Evolutionary conservation across 1,284 basidiomycete species (phyloP), one percentile per base, ranked within the genome.

Genomic region (Heterobasidion occidentale): DNA sequence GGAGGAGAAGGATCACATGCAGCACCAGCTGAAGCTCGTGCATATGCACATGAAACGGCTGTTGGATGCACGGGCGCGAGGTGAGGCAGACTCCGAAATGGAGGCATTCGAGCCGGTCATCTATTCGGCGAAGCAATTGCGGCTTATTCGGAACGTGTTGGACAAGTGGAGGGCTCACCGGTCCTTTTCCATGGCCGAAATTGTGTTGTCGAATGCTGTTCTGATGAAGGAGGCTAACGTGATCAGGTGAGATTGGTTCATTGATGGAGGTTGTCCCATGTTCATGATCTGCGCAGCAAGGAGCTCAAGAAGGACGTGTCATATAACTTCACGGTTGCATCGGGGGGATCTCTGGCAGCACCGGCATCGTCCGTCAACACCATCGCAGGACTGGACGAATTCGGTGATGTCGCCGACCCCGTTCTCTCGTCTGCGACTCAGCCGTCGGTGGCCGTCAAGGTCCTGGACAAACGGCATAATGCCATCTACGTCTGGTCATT

Each of bases 171-270:
- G 90, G 62, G 78, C 81, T 0, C 84, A 94, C 70, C 79, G 88
- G 36, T 81, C 88, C 8, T 94, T 95, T 68, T 88, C 86, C 0
- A 96, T 98, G 91, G 93, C 95, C 0, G 95, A 98, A 71, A 74
- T 84, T 50, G 83, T 96, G 9, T 74, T 99, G 49, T 87, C 88
- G 7, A 88, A 86, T 66, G 95, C 96, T 5, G 88, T 94, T 0
- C 71, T 90, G 54, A 76, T 99, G 46, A 95, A 96, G 70, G 96
- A 99, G 72, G 95, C 94, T 9, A 98, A 98, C 68, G 81, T 96
- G 45, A 89, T 96, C 64, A 92, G 91, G 92, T 91, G 62, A 59
- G 80, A 64, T 52, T 42, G 38, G 33, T 56, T 46, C 12, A 56
- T 53, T 34, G 48, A 8, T 8, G 45, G 15, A 17, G 7, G 46